Base-by-base conservation (phyloP, 2,329 filamentous ascomycete genomes). In the Amauroascus verrucosus region DNA sequence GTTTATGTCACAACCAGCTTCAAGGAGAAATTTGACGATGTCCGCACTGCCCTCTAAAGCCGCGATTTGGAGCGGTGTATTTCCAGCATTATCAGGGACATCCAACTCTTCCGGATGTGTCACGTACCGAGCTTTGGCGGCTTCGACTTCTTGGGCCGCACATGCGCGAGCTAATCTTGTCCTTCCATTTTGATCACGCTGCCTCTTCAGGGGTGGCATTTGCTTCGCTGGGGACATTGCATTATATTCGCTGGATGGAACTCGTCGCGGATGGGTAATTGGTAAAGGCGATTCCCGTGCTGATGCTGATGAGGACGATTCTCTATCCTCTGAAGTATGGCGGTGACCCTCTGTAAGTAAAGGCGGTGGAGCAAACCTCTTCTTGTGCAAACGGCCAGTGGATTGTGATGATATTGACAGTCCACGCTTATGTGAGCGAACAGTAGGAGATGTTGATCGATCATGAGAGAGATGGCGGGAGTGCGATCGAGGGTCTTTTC, bases 1-100 rank as follows among this genome's bases (percentile, higher is more conserved):
- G 63, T 96, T 86, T 44, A 93, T 78, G 53, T 87, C 85, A 69
- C 90, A 95, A 32, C 88, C 87, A 57, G 88, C 84, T 7, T 87
- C 81, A 57, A 98, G 82, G 37, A 98, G 73, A 51, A 95, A 85
- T 65, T 86, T 83, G 37, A 97, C 93, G 54, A 97, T 90, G 52
- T 93, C 81, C 30, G 84, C 83, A 66, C 84, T 86, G 6, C 93
- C 93, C 64, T 93, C 85, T 54, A 98, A 77, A 30, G 90, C 83
- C 32, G 93, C 91, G 59, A 95, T 93, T 68, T 98, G 93, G 32
- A 98, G 75, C 22, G 93, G 93, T 0, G 91, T 94, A 63, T 97
- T 97, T n/a, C 88, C 88, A 13, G 93, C 93, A 65, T 95, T 94
- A 65, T 98, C 93, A 22, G 87, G 82, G 54, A 90, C 80, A 61